These are phyloP conservation scores for Cutaneotrichosporon sp. DNA, from an alignment of 1,284 basidiomycete genomes.

Conservation along the genomic window DNA sequence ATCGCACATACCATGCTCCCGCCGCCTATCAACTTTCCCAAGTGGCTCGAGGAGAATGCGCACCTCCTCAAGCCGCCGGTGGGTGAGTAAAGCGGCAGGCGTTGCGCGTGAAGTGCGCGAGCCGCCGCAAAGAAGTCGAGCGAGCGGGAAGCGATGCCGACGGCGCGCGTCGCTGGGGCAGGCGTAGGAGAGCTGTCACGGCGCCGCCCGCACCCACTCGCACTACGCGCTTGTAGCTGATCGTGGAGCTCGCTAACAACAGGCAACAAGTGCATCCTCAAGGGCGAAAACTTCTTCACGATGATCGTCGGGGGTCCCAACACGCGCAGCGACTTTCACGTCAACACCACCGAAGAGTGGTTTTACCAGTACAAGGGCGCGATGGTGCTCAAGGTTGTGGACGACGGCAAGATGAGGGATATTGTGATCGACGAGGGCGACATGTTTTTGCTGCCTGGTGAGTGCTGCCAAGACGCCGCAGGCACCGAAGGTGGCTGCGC, in stretches of 20 bases:
- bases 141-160: no score
- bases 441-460: constrained; percentile 90
- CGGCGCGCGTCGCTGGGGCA: no score
- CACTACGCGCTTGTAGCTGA: no score
- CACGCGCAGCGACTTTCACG: constrained; percentile 82
- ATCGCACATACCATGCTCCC: constrained; percentile 25
- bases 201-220: background rate
- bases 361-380: constrained; percentile 90
- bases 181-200: no score
- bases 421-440: constrained; percentile 88
- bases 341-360: constrained; percentile 96
- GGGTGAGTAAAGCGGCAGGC: no score
- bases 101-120: no score
- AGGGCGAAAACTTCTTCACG: constrained; percentile 74
- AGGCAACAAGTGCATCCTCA: constrained; percentile 80
- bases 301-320: constrained; percentile 94
- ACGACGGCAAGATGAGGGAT: constrained; percentile 79
- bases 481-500: background rate
- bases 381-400: constrained; percentile 82
- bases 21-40: constrained; percentile 70
- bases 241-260: constrained; percentile 5
- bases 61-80: constrained; percentile 80
- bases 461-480: constrained; percentile 19
- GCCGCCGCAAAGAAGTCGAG: no score
- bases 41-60: constrained; percentile 74